Conservation (phyloP, 768 basidiomycete genomes). For the Amanita phalloides region DNA sequence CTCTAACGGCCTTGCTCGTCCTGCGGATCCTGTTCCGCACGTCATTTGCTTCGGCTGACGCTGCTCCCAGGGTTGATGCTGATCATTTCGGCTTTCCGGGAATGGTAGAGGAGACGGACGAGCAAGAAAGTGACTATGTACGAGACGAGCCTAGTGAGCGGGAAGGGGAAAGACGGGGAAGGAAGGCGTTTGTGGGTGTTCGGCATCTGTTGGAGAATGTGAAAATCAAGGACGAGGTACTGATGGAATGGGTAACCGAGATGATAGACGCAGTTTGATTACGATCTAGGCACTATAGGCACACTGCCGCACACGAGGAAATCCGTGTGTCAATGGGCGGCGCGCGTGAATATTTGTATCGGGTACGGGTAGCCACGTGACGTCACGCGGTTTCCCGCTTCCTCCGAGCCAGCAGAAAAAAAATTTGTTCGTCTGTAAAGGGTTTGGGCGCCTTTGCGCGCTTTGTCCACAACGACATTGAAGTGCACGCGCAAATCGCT, state of each 20-base stretch:
- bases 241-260: slow-evolving; percentile 33
- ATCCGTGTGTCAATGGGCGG: too few species aligned
- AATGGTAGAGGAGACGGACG: slow-evolving; percentile 68
- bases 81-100: slow-evolving; percentile 92
- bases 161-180: slow-evolving; percentile 64
- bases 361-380: slow-evolving; percentile 8
- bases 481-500: not conserved
- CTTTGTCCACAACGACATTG: not conserved
- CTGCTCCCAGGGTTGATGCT: slow-evolving; percentile 58
- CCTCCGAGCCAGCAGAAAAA: slow-evolving; percentile 34
- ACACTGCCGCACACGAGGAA: too few species aligned
- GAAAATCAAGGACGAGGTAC: slow-evolving; percentile 48
- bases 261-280: slow-evolving; percentile 19
- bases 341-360: too few species aligned
- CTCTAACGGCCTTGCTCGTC: slow-evolving; percentile 73
- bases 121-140: slow-evolving; percentile 35
- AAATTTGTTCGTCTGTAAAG: slow-evolving; percentile 23
- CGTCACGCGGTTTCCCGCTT: slow-evolving; percentile 24
- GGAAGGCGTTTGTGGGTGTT: slow-evolving; percentile 57
- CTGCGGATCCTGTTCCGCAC: slow-evolving; percentile 77
- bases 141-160: slow-evolving; percentile 42
- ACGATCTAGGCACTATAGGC: not conserved
- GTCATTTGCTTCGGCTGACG: slow-evolving; percentile 63
- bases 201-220: slow-evolving; percentile 54
- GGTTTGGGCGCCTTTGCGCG: slow-evolving; percentile 12